phyloP scores from a whole-genome alignment of 306 rosid species.

The Lathyrus oleraceus region DNA sequence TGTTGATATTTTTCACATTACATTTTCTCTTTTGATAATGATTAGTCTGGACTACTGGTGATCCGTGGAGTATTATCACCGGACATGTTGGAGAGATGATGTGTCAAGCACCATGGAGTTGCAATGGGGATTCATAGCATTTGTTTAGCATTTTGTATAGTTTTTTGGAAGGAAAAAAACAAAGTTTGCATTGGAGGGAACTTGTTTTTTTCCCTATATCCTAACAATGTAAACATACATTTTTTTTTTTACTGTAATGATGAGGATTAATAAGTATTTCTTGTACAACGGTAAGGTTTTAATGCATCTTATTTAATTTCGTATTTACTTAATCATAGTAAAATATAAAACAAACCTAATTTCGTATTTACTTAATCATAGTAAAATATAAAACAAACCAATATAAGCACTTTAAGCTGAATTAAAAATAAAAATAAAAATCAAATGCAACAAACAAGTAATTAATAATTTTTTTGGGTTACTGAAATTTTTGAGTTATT shows the following conservation, averaged over 20 bases:
- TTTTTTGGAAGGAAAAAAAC: not conserved
- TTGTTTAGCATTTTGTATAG: too few species aligned
- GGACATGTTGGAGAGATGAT: constrained; percentile 49
- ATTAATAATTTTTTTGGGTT: too few species aligned
- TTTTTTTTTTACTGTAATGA: not conserved
- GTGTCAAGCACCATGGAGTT: constrained; percentile 29
- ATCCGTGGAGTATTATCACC: constrained; percentile 61
- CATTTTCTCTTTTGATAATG: constrained; percentile 11
- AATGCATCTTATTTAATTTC: too few species aligned
- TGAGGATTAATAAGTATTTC: constrained; percentile 4
- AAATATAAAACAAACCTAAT: too few species aligned
- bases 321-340: too few species aligned
- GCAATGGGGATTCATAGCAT: not conserved
- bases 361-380: too few species aligned
- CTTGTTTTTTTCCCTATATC: not conserved
- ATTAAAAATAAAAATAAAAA: too few species aligned
- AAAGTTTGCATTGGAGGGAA: not conserved
- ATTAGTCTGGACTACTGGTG: constrained; percentile 85
- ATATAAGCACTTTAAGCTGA: too few species aligned
- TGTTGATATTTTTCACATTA: constrained; percentile 21
- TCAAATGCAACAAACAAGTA: too few species aligned
- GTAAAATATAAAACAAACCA: too few species aligned
- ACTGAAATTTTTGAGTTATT: too few species aligned
- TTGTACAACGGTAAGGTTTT: too few species aligned
- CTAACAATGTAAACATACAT: constrained; percentile 1